Base-by-base conservation (phyloP, 2,329 filamentous ascomycete genomes). In the Claviceps africana region DNA sequence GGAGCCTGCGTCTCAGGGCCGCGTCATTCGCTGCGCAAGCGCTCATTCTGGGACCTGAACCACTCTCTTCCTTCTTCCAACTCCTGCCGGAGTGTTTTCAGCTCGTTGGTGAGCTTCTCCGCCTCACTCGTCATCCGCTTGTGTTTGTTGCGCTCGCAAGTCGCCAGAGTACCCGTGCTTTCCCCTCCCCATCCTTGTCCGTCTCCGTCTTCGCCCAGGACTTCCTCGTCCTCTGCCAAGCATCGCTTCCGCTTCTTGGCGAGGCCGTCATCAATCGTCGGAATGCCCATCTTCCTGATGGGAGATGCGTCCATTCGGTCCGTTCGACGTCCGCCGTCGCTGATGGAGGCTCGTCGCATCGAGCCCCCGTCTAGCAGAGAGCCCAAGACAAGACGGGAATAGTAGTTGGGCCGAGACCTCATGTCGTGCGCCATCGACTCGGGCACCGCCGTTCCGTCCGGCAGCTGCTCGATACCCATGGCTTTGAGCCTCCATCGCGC, bases 361-460 rank as follows among this genome's bases (percentile, higher is more conserved):
- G 49, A 50, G 21, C 43, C 31, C 21, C 21, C 19, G 13, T 22
- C 22, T 17, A 45, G 11, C 2, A 40, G 35, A 40, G 46, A 39
- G 15, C 47, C 45, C 37, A 51, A 48, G 4, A 47, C 47, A 17
- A 35, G 42, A 40, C 50, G 37, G 17, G 51, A 30, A 22, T 55
- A 48, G 21, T 35, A 50, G 3, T 13, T 48, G 5, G 47, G 47
- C 11, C 48, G 33, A 19, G 43, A 50, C 21, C 43, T 47, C 53
- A 74, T 70, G 28, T 75, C 70, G 37, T 69, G 58, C 13, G 73
- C 74, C 42, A 80, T 65, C 2, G 69, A 67, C 55, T 79, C 76
- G 6, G 76, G 76, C 2, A 78, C 58, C 55, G 74, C 76, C 47
- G 73, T 70, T n/a, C 76, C 71, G 55, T 79, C 71, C 4, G 73